Evolutionary conservation across 2,329 filamentous ascomycete genomes (phyloP), one percentile per base, ranked within the genome.

Genomic region (Mycosphaerella sp.): DNA sequence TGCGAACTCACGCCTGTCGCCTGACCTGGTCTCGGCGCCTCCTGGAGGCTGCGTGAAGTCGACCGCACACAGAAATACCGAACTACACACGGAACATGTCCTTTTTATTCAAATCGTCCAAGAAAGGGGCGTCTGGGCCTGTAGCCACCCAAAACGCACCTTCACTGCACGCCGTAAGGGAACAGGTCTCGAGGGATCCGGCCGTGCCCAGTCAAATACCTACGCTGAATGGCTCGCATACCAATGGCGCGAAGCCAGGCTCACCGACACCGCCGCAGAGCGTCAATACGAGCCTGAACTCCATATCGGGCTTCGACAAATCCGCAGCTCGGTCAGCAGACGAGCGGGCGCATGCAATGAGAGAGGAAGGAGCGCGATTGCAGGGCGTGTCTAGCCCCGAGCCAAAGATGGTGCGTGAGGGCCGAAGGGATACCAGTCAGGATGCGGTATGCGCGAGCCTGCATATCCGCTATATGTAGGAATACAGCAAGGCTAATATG

Each of bases 191-290:
- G 16, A 77, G 79, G 41, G 78, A 81, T 64, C 55, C 54, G 5
- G 32, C 41, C 6, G 68, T 73, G 36, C 45, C 41, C 12, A 54
- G 52, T 36, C 68, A 74, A 47, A 68, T 73, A 46, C 68, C 73
- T 2, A 68, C 70, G 37, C 63, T 73, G 36, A 80, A 80, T 69
- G 76, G 75, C 48, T 54, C 62, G 21, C 50, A 53, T 18, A 57
- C 57, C 49, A 56, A 47, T 50, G 52, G 48, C 46, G 50, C 48
- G 37, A 66, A 65, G 44, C 57, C 64, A 2, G 58, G 50, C 42
- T 63, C 61, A 27, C 72, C 79, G 2, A 82, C 85, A 52, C 80
- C 85, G 44, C 87, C 86, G 5, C 85, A 87, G 4, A 91, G 88
- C 66, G 75, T 77, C 52, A 81, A 79, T 63, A 77, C 76, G 60